phyloP scores from a whole-genome alignment of 805 yeast genomes.

The Starmerella sp. region DNA sequence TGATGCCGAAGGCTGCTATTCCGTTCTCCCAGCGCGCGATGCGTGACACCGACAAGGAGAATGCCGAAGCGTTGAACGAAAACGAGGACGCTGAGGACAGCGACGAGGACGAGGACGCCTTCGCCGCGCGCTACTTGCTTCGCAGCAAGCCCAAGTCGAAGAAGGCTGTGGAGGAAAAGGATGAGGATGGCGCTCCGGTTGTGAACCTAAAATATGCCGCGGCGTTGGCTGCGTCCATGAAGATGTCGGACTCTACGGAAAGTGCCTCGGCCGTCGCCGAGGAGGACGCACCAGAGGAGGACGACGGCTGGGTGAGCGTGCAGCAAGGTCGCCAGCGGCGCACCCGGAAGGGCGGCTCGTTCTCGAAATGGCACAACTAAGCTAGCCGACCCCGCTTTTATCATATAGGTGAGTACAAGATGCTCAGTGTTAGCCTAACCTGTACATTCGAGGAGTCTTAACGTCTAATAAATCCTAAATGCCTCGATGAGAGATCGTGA shows the following conservation, averaged over 20 bases:
- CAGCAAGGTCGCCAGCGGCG: slow-evolving; percentile 17
- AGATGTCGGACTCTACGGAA: slow-evolving; percentile 15
- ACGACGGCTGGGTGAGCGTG: slow-evolving; percentile 25
- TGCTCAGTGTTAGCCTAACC: no score
- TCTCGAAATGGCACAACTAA: slow-evolving; percentile 17
- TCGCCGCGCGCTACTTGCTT: slow-evolving; percentile 23
- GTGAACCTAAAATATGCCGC: slow-evolving; percentile 23
- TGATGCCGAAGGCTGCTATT: slow-evolving; percentile 22
- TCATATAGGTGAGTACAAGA: not conserved
- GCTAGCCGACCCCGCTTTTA: no score
- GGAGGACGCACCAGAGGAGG: slow-evolving; percentile 12
- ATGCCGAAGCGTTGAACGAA: not conserved
- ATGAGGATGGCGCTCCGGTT: slow-evolving; percentile 16
- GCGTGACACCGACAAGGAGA: slow-evolving; percentile 9
- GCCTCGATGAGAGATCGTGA: no score
- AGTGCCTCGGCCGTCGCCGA: slow-evolving; percentile 6
- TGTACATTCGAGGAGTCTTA: not conserved
- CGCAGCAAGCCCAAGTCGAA: slow-evolving; percentile 16
- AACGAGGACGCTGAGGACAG: slow-evolving; percentile 7
- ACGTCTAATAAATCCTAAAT: no score
- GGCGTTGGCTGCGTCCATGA: slow-evolving; percentile 23
- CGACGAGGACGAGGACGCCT: slow-evolving; percentile 25
- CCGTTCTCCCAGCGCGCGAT: slow-evolving; percentile 19
- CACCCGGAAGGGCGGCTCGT: slow-evolving; percentile 20
- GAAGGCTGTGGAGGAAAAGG: slow-evolving; percentile 7